phyloP scores from a whole-genome alignment of 495 filamentous ascomycete genomes.

The Daldinia loculata region DNA sequence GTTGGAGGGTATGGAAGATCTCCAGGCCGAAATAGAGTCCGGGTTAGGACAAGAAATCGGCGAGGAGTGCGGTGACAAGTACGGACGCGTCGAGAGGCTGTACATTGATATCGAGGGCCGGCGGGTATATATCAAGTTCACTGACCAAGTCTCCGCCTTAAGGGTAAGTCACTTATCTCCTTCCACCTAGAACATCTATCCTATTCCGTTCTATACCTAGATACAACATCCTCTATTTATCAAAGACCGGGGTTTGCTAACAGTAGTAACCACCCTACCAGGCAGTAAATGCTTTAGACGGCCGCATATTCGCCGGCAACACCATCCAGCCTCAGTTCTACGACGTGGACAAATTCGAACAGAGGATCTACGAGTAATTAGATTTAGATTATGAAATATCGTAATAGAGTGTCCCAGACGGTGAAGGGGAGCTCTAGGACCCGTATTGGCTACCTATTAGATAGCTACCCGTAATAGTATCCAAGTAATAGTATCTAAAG shows the following conservation, averaged over 20 bases:
- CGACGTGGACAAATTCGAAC: conserved; percentile 80
- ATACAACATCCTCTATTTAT: not conserved
- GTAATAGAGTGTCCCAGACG: not conserved
- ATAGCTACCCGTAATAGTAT: not conserved
- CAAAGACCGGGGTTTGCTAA: conserved; percentile 19
- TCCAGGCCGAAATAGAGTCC: conserved; percentile 73
- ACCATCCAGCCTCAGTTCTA: conserved; percentile 80
- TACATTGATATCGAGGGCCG: conserved; percentile 67
- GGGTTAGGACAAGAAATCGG: conserved; percentile 93
- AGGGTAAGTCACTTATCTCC: conserved; percentile 64
- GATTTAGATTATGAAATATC: not conserved
- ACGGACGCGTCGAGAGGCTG: conserved; percentile 86
- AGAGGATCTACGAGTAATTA: conserved; percentile 66
- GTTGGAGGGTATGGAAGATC: conserved; percentile 76
- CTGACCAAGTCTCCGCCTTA: conserved; percentile 77
- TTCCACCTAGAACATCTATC: not conserved
- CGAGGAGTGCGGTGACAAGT: conserved; percentile 88
- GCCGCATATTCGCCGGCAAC: conserved; percentile 86
- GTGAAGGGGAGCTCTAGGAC: not conserved
- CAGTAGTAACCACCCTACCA: conserved; percentile 45
- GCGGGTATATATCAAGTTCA: conserved; percentile 91
- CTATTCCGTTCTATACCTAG: too few species aligned
- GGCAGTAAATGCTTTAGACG: conserved; percentile 89
- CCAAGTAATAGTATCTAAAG: not conserved
- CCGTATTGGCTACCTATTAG: not conserved